Conservation (phyloP, 1,284 basidiomycete genomes). For the Rhodotorula sp. region DNA sequence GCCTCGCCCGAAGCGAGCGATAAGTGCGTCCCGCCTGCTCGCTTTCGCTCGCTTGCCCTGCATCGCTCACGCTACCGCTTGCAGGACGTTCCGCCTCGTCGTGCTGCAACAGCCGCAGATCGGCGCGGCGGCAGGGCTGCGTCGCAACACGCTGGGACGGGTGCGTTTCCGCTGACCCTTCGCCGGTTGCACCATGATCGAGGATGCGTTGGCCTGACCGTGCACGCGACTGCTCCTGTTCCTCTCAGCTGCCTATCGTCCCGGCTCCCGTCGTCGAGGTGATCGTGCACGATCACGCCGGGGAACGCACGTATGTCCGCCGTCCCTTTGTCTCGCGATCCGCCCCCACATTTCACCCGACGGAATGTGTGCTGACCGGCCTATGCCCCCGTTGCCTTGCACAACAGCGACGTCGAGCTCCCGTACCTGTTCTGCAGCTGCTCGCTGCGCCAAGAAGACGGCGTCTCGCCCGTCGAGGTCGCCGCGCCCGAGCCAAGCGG, state of each 20-base stretch:
- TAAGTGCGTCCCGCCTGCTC: background rate
- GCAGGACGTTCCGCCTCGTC: slow-evolving; percentile 17
- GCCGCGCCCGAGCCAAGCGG: slow-evolving; percentile 51
- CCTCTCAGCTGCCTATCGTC: slow-evolving; percentile 41
- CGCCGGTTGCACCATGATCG: background rate
- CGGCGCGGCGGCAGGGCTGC: slow-evolving; percentile 26
- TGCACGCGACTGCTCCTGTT: too few species aligned
- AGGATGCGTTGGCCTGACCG: too few species aligned
- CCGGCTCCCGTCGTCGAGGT: slow-evolving; percentile 44
- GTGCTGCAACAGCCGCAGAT: slow-evolving; percentile 37
- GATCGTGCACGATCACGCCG: slow-evolving; percentile 23
- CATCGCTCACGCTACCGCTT: background rate
- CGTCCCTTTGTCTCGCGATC: background rate
- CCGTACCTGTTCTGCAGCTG: slow-evolving; percentile 44
- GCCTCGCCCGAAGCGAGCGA: background rate
- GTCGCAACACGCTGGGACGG: slow-evolving; percentile 30
- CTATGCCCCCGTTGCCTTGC: too few species aligned
- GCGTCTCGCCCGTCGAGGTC: slow-evolving; percentile 41
- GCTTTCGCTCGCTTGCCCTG: background rate
- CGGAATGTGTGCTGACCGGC: background rate
- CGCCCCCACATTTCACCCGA: background rate
- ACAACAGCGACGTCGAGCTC: slow-evolving; percentile 31
- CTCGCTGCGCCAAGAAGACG: slow-evolving; percentile 59
- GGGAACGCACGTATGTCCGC: slow-evolving; percentile 35
- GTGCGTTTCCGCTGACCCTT: slow-evolving; percentile 3